These are phyloP conservation scores for Silene noctiflora DNA, from an alignment of 179 eudicot genomes.

Conservation along the genomic window DNA sequence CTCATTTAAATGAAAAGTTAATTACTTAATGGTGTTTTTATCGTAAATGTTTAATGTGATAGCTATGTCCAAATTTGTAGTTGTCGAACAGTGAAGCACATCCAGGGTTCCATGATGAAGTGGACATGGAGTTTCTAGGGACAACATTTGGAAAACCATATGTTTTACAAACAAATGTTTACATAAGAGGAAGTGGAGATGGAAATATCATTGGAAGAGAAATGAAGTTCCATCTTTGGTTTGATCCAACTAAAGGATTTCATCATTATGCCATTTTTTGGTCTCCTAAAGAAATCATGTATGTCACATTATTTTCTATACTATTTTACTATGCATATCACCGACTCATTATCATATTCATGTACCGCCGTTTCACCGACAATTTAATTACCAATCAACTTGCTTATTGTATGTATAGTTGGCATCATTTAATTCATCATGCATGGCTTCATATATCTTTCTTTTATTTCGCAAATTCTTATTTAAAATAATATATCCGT, in stretches of 20 bases:
- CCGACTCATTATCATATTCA: not conserved
- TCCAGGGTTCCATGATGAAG: conserved; percentile 80
- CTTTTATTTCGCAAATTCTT: too few species aligned
- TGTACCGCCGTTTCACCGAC: not conserved
- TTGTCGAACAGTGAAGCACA: conserved; percentile 64
- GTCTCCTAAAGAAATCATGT: conserved; percentile 74
- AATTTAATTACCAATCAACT: too few species aligned
- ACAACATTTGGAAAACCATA: conserved; percentile 66
- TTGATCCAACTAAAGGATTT: conserved; percentile 71
- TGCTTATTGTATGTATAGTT: not conserved
- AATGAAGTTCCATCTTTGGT: conserved; percentile 80
- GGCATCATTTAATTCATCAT: conserved; percentile 7
- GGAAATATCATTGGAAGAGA: conserved; percentile 68
- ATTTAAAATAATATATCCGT: too few species aligned
- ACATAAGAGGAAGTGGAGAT: conserved; percentile 82
- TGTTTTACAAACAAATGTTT: conserved; percentile 71
- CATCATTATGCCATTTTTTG: conserved; percentile 76
- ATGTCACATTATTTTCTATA: not conserved
- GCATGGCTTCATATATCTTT: too few species aligned
- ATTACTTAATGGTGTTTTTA: too few species aligned
- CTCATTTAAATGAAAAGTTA: too few species aligned
- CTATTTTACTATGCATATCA: not conserved
- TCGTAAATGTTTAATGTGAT: not conserved
- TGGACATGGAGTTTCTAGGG: conserved; percentile 80
- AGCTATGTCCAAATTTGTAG: conserved; percentile 26